A percentile compares a stretch with the other conserved stretches of the same genome.
Conservation (phyloP, 257 asterid species). For the Rubia yunnanensis region DNA sequence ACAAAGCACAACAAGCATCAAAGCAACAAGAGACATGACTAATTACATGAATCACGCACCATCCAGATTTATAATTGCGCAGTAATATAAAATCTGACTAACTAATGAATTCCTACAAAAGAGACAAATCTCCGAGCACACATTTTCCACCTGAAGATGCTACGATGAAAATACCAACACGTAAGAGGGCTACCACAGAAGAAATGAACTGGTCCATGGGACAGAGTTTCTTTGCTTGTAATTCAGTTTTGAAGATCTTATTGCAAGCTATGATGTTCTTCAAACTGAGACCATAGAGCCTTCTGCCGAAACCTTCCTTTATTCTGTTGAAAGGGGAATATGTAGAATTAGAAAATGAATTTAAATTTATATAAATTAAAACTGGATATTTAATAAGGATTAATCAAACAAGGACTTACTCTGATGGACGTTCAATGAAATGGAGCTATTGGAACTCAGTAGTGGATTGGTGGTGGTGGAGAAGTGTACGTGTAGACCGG, state of each 20-base stretch:
- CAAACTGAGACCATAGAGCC: not conserved
- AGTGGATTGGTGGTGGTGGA: slow-evolving; percentile 22
- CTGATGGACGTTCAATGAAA: not conserved
- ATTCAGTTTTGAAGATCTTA: slow-evolving; percentile 9
- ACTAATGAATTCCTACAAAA: not conserved
- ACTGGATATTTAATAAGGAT: not conserved
- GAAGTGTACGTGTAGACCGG: slow-evolving; percentile 17
- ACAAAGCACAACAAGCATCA: slow-evolving; percentile 4
- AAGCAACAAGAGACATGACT: not conserved
- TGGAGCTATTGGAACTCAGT: slow-evolving; percentile 5
- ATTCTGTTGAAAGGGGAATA: slow-evolving; percentile 10
- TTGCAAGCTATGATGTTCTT: not conserved
- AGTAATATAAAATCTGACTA: not conserved
- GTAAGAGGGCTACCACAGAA: slow-evolving; percentile 15
- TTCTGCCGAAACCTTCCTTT: slow-evolving; percentile 10
- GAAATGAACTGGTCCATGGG: slow-evolving; percentile 14
- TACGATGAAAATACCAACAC: not conserved
- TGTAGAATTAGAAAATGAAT: not conserved
- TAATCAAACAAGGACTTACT: slow-evolving; percentile 5
- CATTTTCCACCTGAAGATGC: slow-evolving; percentile 9
- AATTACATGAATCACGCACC: slow-evolving; percentile 2
- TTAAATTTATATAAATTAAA: not conserved
- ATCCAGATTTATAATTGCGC: not conserved
- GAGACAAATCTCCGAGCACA: slow-evolving; percentile 1
- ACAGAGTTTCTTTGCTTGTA: not conserved